Conservation (phyloP, 2,329 filamentous ascomycete species). For the Didymella lethalis region DNA sequence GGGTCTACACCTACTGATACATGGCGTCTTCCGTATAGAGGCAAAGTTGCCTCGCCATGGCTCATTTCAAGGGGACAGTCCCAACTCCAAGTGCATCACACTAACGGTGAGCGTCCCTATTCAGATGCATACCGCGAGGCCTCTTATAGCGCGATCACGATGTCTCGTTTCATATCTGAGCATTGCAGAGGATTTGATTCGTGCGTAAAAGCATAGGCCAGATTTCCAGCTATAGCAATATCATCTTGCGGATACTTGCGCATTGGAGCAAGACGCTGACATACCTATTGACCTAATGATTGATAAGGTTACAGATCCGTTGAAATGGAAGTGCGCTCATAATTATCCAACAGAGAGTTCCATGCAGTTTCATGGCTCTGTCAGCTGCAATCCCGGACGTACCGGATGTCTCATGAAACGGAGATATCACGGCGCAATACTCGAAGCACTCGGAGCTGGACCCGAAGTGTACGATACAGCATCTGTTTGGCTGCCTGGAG, state of each 20-base stretch:
- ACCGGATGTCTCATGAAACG: conserved; percentile 2
- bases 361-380: background rate
- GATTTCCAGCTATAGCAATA: background rate
- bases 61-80: background rate
- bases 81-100: background rate
- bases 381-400: conserved; percentile 3
- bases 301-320: background rate
- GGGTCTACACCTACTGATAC: background rate
- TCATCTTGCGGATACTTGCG: background rate
- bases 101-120: background rate
- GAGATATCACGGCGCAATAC: conserved; percentile 3
- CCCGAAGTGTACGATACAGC: background rate
- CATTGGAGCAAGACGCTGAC: background rate
- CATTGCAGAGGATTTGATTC: background rate
- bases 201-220: background rate
- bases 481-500: background rate
- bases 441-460: background rate
- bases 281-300: background rate
- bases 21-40: background rate
- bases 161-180: background rate
- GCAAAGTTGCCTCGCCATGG: background rate
- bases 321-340: background rate
- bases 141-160: background rate
- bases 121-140: background rate
- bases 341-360: background rate